These are phyloP conservation scores for Fusarium udum DNA, from an alignment of 2,329 filamentous ascomycete species.

Conservation along the genomic window DNA sequence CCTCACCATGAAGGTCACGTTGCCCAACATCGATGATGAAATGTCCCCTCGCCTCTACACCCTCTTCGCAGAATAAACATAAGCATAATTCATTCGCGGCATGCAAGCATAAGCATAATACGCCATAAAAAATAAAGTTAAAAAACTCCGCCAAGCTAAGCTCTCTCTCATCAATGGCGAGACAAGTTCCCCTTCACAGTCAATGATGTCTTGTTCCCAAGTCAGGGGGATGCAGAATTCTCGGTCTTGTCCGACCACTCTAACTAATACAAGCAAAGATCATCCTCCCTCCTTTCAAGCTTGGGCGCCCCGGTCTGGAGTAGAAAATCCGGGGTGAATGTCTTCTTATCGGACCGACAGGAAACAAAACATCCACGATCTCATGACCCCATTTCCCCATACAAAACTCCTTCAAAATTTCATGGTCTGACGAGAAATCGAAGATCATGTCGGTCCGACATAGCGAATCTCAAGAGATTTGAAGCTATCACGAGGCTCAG, in stretches of 20 bases:
- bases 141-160: background rate
- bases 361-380: background rate
- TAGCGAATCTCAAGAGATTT: accelerated
- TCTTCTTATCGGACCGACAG: background rate
- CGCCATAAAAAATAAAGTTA: background rate
- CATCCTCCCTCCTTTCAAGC: background rate
- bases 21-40: background rate
- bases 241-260: background rate
- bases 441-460: constrained; percentile 21
- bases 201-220: background rate
- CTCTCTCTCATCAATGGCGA: background rate
- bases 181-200: background rate
- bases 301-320: background rate
- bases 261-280: background rate
- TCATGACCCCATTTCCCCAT: background rate
- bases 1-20: background rate
- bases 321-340: background rate
- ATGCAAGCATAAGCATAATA: background rate
- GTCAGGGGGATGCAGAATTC: background rate
- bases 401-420: background rate
- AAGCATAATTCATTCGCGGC: background rate
- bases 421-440: constrained; percentile 1
- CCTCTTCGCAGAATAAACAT: background rate
- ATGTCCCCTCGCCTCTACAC: background rate
- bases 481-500: constrained; percentile 17